Evolutionary conservation across 1,139 yeast species (phyloP), one percentile per base, ranked within the genome.

Genomic region (Blastobotrys proliferans): DNA sequence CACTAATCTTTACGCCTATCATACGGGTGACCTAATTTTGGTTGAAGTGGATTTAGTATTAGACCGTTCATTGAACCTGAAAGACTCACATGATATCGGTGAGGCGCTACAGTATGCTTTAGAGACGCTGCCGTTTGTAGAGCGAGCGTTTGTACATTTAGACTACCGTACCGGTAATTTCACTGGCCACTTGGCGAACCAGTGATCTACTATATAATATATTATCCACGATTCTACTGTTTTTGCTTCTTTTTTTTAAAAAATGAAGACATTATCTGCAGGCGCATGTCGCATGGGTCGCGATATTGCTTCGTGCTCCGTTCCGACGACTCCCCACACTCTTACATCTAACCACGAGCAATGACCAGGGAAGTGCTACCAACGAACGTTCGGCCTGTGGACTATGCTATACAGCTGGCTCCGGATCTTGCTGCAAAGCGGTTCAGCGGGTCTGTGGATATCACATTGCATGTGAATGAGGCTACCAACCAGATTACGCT

Each of bases 91-190:
- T 60, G 94, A 84, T 60, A 71, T 83, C 33, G 94, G 88, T 4
- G 94, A 84, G 60, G 82, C 90, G 0, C 65, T 84, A 37, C 94
- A 84, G 62, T 84, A 83, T 57, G 84, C 94, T 1, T 70, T 84
- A 32, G 94, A 84, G 54, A 78, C 88, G 0, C 66, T 84, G 43
- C 88, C 92, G 0, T 76, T 71, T 62, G 88, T 84, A 2, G 92
- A 83, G 58, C 69, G 94, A 42, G 88, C 92, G 2, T 84, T 80
- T 68, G 94, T 83, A 10, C 94, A 84, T 58, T 72, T 84, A 31
- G 94, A 84, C 55, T 83, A 83, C 44, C 53, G 69, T 16, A 51
- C 63, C 8, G 69, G 65, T n/a, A 65, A 65, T 48, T 65, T 60
- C 49, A 57, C 66, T 3, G 69, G 69, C 14, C 69, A 65, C 45